Evolutionary conservation across 2,329 filamentous ascomycete species (phyloP).

Genomic region (Xylariaceae sp.): DNA sequence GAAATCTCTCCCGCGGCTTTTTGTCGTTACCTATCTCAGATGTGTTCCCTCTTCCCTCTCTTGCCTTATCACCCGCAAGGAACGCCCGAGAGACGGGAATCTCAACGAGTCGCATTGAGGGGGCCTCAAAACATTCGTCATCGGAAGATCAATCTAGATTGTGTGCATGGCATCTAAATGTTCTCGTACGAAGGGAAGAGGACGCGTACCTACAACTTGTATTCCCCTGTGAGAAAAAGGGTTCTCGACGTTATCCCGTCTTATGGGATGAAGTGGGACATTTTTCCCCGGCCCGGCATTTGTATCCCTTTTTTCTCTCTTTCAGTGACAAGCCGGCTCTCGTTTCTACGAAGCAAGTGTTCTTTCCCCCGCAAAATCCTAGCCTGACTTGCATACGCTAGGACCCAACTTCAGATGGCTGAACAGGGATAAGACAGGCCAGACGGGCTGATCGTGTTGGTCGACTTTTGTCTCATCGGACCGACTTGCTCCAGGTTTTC

Average conservation of each 20-base stretch:
- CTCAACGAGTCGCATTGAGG: no score
- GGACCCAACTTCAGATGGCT: conserved; percentile 7
- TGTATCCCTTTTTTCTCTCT: no score
- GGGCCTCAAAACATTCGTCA: background rate
- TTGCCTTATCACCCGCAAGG: background rate
- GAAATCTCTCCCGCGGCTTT: background rate
- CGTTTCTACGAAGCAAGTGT: background rate
- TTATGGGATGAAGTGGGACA: no score
- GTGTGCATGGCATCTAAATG: no score
- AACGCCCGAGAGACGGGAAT: background rate
- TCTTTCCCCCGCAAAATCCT: conserved; percentile 15
- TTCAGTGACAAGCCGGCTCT: no score
- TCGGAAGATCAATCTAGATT: background rate
- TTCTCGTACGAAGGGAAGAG: no score
- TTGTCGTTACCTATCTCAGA: background rate
- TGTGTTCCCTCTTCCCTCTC: background rate
- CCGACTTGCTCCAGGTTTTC: conserved; percentile 19
- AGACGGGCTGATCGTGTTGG: background rate
- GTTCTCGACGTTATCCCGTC: no score
- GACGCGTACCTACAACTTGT: no score
- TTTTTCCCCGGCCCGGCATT: no score
- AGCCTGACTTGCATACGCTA: conserved; percentile 16
- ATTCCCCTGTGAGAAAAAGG: no score
- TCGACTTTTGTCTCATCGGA: conserved; percentile 14
- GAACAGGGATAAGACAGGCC: conserved; percentile 2